Evolutionary conservation across 371 early-diverging fungal genomes (phyloP).

Genomic region (Haplosporangium sp.): DNA sequence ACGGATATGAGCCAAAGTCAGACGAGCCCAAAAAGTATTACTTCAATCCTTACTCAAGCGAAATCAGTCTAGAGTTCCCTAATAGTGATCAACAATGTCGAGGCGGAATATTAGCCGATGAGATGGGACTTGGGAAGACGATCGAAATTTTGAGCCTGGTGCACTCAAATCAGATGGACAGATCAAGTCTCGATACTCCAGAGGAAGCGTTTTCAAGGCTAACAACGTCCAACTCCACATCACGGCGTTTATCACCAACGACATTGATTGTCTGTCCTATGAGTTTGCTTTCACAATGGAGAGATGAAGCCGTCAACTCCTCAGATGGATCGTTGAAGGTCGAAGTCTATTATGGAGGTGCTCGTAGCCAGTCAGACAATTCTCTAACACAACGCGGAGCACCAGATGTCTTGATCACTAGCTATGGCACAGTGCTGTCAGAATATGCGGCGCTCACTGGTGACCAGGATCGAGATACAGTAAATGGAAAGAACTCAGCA

Average conservation of each 20-base stretch:
- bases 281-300: slow-evolving; percentile 80
- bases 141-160: slow-evolving; percentile 85
- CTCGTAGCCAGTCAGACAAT: slow-evolving; percentile 27
- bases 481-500: slow-evolving; percentile 1
- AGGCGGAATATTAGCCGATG: slow-evolving; percentile 83
- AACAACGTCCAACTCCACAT: slow-evolving; percentile 28
- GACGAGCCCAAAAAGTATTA: slow-evolving; percentile 59
- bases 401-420: slow-evolving; percentile 74
- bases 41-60: slow-evolving; percentile 74
- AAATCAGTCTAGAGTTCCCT: slow-evolving; percentile 67
- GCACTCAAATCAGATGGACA: slow-evolving; percentile 63
- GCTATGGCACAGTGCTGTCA: slow-evolving; percentile 70
- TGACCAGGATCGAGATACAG: not conserved
- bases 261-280: slow-evolving; percentile 79
- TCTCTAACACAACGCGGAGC: slow-evolving; percentile 53
- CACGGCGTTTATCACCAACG: slow-evolving; percentile 59
- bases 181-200: slow-evolving; percentile 20
- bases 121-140: slow-evolving; percentile 94
- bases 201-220: slow-evolving; percentile 43
- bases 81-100: slow-evolving; percentile 63
- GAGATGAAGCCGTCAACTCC: slow-evolving; percentile 69
- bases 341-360: slow-evolving; percentile 70
- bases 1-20: slow-evolving; percentile 27
- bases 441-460: slow-evolving; percentile 55
- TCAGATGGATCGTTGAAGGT: slow-evolving; percentile 61